Conservation (phyloP, 495 filamentous ascomycete genomes). For the Haplographium delicatum region DNA sequence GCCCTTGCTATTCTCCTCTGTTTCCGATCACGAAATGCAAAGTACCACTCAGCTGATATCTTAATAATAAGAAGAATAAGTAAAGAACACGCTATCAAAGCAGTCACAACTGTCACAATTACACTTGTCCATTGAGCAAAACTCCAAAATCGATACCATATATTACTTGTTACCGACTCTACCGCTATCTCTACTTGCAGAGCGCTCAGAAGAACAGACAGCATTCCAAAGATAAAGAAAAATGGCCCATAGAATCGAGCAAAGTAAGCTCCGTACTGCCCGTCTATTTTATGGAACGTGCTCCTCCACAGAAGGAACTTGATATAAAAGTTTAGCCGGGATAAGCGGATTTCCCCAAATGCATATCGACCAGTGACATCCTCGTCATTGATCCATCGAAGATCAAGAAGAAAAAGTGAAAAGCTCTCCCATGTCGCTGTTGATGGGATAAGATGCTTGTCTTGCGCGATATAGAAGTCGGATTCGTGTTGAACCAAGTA, state of each 20-base stretch:
- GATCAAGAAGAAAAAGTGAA: neutral
- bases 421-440: constrained; percentile 20
- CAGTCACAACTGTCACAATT: too few relatives aligned
- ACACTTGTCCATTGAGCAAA: too few relatives aligned
- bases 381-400: constrained; percentile 2
- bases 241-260: constrained; percentile 28
- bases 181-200: constrained; percentile 29
- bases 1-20: too few relatives aligned
- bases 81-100: too few relatives aligned
- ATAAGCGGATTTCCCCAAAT: constrained; percentile 38
- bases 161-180: neutral
- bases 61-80: too few relatives aligned
- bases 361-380: constrained; percentile 25
- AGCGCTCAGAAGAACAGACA: constrained; percentile 26
- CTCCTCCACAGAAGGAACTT: constrained; percentile 8
- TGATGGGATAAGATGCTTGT: constrained; percentile 24
- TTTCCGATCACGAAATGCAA: too few relatives aligned
- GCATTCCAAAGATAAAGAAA: constrained; percentile 27
- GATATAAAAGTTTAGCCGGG: constrained; percentile 29
- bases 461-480: constrained; percentile 36
- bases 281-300: constrained; percentile 12
- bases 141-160: neutral
- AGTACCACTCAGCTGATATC: too few relatives aligned
- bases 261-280: constrained; percentile 26
- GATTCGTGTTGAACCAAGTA: constrained; percentile 32